Evolutionary conservation across 257 asterid genomes (phyloP).

Genomic region (Asclepias syriaca): DNA sequence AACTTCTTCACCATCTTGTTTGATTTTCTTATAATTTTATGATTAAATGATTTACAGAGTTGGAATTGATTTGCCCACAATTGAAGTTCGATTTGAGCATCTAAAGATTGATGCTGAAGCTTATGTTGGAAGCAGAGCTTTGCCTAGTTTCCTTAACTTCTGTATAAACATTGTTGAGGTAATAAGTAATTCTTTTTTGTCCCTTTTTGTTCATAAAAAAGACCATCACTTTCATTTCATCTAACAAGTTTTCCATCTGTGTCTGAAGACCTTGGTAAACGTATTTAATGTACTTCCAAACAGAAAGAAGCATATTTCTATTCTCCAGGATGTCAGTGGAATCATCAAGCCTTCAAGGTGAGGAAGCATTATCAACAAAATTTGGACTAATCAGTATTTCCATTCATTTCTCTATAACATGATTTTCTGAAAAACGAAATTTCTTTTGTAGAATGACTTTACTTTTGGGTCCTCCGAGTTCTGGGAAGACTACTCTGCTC

Average conservation of each 20-base stretch:
- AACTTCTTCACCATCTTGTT: background rate
- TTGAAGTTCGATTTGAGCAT: conserved; percentile 68
- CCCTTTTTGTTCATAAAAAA: too few relatives aligned
- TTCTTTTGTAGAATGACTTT: conserved; percentile 42
- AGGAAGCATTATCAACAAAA: background rate
- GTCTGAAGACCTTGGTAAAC: conserved; percentile 16
- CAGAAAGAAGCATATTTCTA: conserved; percentile 40
- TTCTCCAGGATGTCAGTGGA: conserved; percentile 56
- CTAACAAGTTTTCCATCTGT: background rate
- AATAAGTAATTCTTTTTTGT: conserved; percentile 13
- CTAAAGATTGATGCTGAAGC: conserved; percentile 56
- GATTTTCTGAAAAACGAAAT: background rate
- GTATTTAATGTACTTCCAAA: conserved; percentile 39
- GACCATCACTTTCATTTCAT: background rate
- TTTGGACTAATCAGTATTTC: background rate
- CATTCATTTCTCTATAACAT: background rate
- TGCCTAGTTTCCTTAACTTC: conserved; percentile 54
- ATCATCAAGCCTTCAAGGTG: conserved; percentile 56
- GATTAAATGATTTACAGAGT: conserved; percentile 33
- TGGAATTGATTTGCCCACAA: conserved; percentile 59
- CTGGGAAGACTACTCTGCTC: conserved; percentile 68
- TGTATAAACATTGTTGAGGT: conserved; percentile 48
- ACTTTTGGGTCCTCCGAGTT: conserved; percentile 70
- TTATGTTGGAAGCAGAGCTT: conserved; percentile 42
- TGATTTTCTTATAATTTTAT: background rate